A percentile compares a stretch with the other conserved stretches of the same genome.
Conservation (phyloP, 2,329 filamentous ascomycete species). For the Colletotrichum sp. region DNA sequence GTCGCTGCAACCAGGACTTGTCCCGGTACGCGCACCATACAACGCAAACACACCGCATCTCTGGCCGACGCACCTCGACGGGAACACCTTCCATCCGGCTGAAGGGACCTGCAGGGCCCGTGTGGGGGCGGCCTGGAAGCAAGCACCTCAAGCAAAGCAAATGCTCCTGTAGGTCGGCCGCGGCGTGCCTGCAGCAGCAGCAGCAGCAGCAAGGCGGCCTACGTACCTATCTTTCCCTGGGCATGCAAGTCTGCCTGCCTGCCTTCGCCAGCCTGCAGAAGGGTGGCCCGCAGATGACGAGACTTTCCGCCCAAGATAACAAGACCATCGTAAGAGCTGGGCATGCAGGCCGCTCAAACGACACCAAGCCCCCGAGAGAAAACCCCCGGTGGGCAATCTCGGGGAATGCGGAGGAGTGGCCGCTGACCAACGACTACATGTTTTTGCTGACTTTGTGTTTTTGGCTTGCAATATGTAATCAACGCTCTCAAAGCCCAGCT, state of each 20-base stretch:
- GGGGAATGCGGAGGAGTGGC: not conserved
- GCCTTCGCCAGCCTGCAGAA: not conserved
- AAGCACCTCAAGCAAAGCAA: not conserved
- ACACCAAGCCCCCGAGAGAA: not conserved
- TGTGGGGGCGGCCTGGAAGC: constrained; percentile 5
- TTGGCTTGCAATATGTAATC: not conserved
- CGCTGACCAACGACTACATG: not conserved
- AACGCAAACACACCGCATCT: constrained; percentile 3
- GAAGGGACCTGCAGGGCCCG: not conserved
- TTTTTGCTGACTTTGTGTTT: not conserved
- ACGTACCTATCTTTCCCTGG: not conserved
- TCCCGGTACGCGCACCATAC: not conserved
- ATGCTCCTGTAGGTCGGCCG: not conserved
- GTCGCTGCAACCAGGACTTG: not conserved
- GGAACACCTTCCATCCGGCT: not conserved
- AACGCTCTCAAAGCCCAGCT: not conserved
- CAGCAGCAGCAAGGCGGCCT: not conserved
- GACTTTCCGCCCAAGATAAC: constrained; percentile 4
- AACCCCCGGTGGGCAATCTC: not conserved
- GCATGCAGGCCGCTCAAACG: not conserved
- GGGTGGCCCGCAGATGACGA: not conserved
- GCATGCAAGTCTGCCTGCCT: constrained; percentile 5
- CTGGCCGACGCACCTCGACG: not conserved
- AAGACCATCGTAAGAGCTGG: not conserved
- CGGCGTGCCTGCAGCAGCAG: not conserved